Base-by-base conservation (phyloP, 2,329 filamentous ascomycete species). In the Herpotrichia juniperi region DNA sequence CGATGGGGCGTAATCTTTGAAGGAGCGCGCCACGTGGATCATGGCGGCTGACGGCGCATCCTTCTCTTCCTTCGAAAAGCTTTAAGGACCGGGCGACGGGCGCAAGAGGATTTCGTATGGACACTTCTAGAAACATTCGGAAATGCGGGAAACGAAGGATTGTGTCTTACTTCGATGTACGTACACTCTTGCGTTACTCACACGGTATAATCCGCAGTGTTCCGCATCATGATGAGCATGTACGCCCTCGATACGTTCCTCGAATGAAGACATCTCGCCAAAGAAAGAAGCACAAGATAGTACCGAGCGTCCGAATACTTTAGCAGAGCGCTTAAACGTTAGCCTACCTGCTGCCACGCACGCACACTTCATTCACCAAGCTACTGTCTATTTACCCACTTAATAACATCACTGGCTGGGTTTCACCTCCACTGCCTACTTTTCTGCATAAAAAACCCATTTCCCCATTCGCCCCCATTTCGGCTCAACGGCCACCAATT, bases 1-100 rank as follows among this genome's bases (percentile, higher is more conserved):
- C 7, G 7, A 12, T 28, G 17, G 6, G n/a, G 25, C 43, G 46
- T 50, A 53, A 50, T 42, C 28, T 45, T 31, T 34, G 42, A 25
- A 26, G 30, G 19, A 21, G 42, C 17, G 40, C 40, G 50, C 53
- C 50, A 56, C 53, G 53, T 56, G 53, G 53, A 56, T 53, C 50
- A 50, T 47, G 53, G 50, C 46, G 50, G 53, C 53, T 53, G 50
- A 53, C 46, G 2, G 37, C 40, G 37, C 40, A 47, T 53, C 12
- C 19, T 25, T 25, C 19, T 25, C 37, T 40, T 40, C 53, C 50
- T 56, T 46, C 53, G 21, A 21, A 53, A 53, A 48, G 45, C 50
- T 53, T 49, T 40, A 48, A 44, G 34, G 42, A 37, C 31, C 14
- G 16, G 31, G 16, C 12, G 8, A 34, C 12, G 14, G 30, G 34